Conservation (phyloP, 768 basidiomycete genomes). For the Symmetrospora coprosmae region DNA sequence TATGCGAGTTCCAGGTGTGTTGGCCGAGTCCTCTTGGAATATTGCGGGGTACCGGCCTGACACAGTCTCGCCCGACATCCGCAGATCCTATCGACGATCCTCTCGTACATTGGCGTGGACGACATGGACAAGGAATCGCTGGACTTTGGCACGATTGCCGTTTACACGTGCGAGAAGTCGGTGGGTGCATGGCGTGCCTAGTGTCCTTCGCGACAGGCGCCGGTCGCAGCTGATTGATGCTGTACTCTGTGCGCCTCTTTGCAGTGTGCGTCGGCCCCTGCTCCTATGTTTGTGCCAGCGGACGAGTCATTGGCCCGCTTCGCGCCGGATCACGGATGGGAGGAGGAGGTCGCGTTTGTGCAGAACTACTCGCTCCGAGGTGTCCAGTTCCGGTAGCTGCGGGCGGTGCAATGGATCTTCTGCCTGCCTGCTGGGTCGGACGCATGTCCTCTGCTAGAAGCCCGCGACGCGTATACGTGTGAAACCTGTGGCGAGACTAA, state of each 20-base stretch:
- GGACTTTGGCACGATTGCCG: slow-evolving; percentile 24
- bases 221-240: background rate
- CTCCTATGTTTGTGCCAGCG: slow-evolving; percentile 21
- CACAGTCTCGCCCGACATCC: background rate
- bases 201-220: no score
- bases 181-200: background rate
- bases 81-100: slow-evolving; percentile 28
- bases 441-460: background rate
- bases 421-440: no score
- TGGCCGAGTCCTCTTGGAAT: no score
- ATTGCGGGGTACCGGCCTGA: background rate
- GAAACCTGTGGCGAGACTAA: no score
- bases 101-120: slow-evolving; percentile 26
- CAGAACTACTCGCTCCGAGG: slow-evolving; percentile 25
- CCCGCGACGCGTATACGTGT: background rate
- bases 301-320: background rate
- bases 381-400: slow-evolving; percentile 19
- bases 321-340: slow-evolving; percentile 25
- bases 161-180: slow-evolving; percentile 26
- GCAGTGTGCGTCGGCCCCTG: background rate
- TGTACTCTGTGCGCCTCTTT: background rate
- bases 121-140: slow-evolving; percentile 27
- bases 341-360: slow-evolving; percentile 22
- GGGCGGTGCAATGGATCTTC: no score
- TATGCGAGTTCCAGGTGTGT: slow-evolving; percentile 30